A percentile compares a stretch with the other conserved stretches of the same genome.
phyloP scores from a whole-genome alignment of 2,329 filamentous ascomycete genomes.

The Pseudocercospora pini-densiflorae region DNA sequence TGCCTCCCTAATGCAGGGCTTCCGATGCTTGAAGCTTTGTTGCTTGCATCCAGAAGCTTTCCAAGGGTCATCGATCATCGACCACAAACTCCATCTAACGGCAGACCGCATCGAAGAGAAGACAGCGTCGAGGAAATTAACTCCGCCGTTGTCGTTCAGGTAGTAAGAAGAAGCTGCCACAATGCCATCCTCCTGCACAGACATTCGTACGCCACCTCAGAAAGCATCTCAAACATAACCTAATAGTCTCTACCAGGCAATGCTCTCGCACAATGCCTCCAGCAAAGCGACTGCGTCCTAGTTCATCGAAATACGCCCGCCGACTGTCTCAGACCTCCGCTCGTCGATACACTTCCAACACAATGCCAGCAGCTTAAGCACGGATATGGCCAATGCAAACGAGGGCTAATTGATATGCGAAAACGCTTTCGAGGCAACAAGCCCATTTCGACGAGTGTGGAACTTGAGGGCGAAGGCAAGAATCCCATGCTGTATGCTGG shows the following conservation, averaged over 20 bases:
- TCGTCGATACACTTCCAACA: conserved; percentile 78
- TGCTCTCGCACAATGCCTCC: conserved; percentile 91
- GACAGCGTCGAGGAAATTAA: neutral
- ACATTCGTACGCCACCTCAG: conserved; percentile 74
- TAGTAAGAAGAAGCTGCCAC: conserved; percentile 1
- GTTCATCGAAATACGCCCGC: conserved; percentile 82
- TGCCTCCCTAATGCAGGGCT: conserved; percentile 3
- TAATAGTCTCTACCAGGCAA: conserved; percentile 64
- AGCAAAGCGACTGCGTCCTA: conserved; percentile 96
- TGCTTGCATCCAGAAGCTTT: neutral
- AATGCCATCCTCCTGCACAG: conserved; percentile 97
- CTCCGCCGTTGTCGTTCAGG: neutral
- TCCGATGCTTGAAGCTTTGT: neutral
- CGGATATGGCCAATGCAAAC: conserved; percentile 92
- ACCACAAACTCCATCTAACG: neutral
- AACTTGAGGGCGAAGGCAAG: conserved; percentile 54
- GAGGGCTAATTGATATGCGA: conserved; percentile 97
- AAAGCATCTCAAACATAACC: neutral
- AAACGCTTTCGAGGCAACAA: conserved; percentile 96
- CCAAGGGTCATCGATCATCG: conserved; percentile 4
- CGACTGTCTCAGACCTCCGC: conserved; percentile 85
- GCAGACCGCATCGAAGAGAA: neutral
- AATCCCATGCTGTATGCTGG: conserved; percentile 77
- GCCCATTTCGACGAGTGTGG: conserved; percentile 72
- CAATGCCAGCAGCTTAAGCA: conserved; percentile 93